Conservation (phyloP, 805 yeast genomes). For the Blastobotrys muscicola region DNA sequence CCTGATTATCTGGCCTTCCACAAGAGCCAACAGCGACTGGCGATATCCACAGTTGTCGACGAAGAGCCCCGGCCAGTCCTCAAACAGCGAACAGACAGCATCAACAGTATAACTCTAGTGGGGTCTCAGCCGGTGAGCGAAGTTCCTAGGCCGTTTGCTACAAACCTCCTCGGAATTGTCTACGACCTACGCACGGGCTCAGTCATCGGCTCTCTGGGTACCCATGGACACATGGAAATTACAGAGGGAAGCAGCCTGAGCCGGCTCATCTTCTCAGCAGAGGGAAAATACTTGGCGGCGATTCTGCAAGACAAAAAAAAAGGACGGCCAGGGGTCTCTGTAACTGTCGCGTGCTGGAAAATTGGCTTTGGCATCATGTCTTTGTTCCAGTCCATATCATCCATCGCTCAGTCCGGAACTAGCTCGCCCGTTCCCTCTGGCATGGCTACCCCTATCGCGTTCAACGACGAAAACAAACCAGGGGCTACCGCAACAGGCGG, state of each 20-base stretch:
- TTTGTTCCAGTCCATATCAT: conserved; percentile 5
- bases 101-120: no score
- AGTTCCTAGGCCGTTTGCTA: no score
- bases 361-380: conserved; percentile 12
- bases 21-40: conserved; percentile 18
- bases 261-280: conserved; percentile 12
- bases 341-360: conserved; percentile 8
- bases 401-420: neutral
- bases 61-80: neutral
- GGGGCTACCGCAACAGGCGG: neutral
- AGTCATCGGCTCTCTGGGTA: conserved; percentile 8
- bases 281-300: conserved; percentile 14
- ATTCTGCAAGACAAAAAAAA: neutral
- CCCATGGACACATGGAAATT: neutral
- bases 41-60: conserved; percentile 7
- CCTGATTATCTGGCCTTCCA: conserved; percentile 17
- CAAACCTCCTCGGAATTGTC: conserved; percentile 10
- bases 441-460: conserved; percentile 1
- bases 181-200: conserved; percentile 17
- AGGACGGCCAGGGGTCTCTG: neutral
- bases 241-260: conserved; percentile 2
- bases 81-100: no score
- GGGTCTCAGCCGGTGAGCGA: no score
- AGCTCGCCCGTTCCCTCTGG: neutral
- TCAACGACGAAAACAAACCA: neutral